These are phyloP conservation scores for Aspergillus bertholletiae DNA, from an alignment of 495 filamentous ascomycete species.

Conservation along the genomic window DNA sequence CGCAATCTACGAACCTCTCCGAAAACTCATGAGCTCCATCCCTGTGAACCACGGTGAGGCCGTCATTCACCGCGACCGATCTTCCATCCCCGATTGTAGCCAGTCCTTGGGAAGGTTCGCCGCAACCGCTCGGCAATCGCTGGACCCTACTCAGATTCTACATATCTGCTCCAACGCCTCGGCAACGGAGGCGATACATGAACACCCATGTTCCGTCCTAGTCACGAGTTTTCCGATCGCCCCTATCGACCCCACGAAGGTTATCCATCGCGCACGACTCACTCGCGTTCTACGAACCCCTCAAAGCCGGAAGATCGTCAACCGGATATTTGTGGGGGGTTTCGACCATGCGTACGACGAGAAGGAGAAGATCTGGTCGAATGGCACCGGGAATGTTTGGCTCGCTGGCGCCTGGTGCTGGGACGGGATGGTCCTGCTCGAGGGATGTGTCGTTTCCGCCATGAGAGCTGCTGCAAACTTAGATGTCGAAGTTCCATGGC, in stretches of 20 bases:
- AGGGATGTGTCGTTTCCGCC: slow-evolving; percentile 55
- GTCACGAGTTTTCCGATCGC: slow-evolving; percentile 32
- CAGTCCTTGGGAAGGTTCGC: not conserved
- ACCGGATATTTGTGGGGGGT: slow-evolving; percentile 26
- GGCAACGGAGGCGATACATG: slow-evolving; percentile 33
- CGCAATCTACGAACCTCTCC: slow-evolving; percentile 40
- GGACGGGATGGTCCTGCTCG: slow-evolving; percentile 61
- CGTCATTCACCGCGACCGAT: slow-evolving; percentile 40
- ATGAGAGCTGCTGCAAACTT: slow-evolving; percentile 47
- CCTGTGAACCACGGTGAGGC: slow-evolving; percentile 41
- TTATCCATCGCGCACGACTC: slow-evolving; percentile 26
- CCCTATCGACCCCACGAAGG: slow-evolving; percentile 25
- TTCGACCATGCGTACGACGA: not conserved
- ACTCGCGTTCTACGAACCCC: slow-evolving; percentile 32
- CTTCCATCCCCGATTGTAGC: slow-evolving; percentile 1
- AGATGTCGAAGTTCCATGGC: slow-evolving; percentile 45
- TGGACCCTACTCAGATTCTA: slow-evolving; percentile 16
- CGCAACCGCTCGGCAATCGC: not conserved
- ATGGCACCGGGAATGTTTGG: slow-evolving; percentile 49
- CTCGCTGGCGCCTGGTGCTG: slow-evolving; percentile 58
- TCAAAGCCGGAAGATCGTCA: slow-evolving; percentile 27
- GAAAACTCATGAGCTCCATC: slow-evolving; percentile 29
- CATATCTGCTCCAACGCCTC: slow-evolving; percentile 19
- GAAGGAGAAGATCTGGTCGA: slow-evolving; percentile 32
- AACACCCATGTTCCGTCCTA: slow-evolving; percentile 27